Conservation (phyloP, 164 flowering plant species). For the Chimonanthus praecox region DNA sequence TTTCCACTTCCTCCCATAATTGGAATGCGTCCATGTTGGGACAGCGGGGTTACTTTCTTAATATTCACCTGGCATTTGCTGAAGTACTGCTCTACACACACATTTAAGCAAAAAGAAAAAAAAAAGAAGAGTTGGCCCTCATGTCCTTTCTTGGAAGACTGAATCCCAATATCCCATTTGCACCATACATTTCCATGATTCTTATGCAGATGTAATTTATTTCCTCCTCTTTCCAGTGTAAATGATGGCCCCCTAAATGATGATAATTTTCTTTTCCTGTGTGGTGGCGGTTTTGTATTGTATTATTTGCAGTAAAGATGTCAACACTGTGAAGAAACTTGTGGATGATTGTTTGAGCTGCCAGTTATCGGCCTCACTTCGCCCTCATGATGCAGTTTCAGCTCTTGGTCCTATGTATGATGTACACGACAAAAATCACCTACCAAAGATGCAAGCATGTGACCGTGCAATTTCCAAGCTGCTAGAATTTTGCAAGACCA, state of each 20-base stretch:
- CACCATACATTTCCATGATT: background rate
- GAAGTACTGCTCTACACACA: too few species aligned
- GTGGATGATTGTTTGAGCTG: slow-evolving; percentile 79
- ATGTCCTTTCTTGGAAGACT: too few species aligned
- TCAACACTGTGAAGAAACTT: slow-evolving; percentile 85
- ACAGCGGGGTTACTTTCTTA: too few species aligned
- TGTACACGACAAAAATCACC: slow-evolving; percentile 82
- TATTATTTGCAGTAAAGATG: slow-evolving; percentile 81
- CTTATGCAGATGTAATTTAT: too few species aligned
- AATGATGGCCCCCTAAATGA: background rate
- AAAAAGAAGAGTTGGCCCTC: too few species aligned
- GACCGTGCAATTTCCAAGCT: slow-evolving; percentile 60
- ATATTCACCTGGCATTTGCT: too few species aligned
- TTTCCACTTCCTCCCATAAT: too few species aligned
- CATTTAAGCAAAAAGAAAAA: too few species aligned
- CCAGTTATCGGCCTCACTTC: slow-evolving; percentile 77
- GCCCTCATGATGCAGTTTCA: slow-evolving; percentile 99
- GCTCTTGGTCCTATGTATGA: slow-evolving; percentile 99
- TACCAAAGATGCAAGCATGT: slow-evolving; percentile 77
- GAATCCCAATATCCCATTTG: background rate
- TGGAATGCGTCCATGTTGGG: too few species aligned
- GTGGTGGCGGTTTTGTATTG: background rate
- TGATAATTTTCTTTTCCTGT: background rate
- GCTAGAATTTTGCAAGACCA: slow-evolving; percentile 56
- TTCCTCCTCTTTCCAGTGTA: background rate